Evolutionary conservation across 1,284 basidiomycete genomes (phyloP).

Genomic region (Cutaneotrichosporon dermatis): DNA sequence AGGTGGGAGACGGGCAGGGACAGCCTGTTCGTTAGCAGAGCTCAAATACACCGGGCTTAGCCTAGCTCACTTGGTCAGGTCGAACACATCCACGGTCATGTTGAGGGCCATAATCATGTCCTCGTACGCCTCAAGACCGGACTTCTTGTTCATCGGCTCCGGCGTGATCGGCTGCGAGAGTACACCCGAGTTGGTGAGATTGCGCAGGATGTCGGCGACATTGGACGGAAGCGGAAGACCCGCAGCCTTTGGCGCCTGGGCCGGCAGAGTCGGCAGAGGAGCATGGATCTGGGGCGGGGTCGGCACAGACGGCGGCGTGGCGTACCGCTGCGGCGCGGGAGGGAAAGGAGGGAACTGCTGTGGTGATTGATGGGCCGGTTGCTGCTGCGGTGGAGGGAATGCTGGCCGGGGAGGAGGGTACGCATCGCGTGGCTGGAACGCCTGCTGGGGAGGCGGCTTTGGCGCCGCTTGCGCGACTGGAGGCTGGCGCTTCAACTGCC

Average conservation of each 20-base stretch:
- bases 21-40: slow-evolving; percentile 9
- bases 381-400: slow-evolving; percentile 3
- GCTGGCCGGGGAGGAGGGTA: slow-evolving; percentile 16
- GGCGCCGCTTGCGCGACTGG: slow-evolving; percentile 21
- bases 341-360: slow-evolving; percentile 16
- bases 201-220: slow-evolving; percentile 40
- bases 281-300: slow-evolving; percentile 18
- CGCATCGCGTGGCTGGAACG: slow-evolving; percentile 32
- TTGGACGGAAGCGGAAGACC: slow-evolving; percentile 27
- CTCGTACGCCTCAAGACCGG: slow-evolving; percentile 63
- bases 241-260: slow-evolving; percentile 10
- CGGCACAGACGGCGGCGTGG: slow-evolving; percentile 27
- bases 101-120: slow-evolving; percentile 64
- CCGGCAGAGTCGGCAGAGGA: slow-evolving; percentile 8
- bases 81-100: slow-evolving; percentile 64
- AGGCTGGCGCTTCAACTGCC: slow-evolving; percentile 14
- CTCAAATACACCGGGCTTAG: slow-evolving; percentile 3
- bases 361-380: background rate
- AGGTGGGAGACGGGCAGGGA: slow-evolving; percentile 69
- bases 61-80: slow-evolving; percentile 63
- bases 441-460: slow-evolving; percentile 35
- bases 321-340: slow-evolving; percentile 11
- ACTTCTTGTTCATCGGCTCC: slow-evolving; percentile 48
- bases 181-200: slow-evolving; percentile 35
- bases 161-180: slow-evolving; percentile 53